Evolutionary conservation across 306 rosid genomes (phyloP), one percentile per base, ranked within the genome.

Genomic region (Quercus mongolica): DNA sequence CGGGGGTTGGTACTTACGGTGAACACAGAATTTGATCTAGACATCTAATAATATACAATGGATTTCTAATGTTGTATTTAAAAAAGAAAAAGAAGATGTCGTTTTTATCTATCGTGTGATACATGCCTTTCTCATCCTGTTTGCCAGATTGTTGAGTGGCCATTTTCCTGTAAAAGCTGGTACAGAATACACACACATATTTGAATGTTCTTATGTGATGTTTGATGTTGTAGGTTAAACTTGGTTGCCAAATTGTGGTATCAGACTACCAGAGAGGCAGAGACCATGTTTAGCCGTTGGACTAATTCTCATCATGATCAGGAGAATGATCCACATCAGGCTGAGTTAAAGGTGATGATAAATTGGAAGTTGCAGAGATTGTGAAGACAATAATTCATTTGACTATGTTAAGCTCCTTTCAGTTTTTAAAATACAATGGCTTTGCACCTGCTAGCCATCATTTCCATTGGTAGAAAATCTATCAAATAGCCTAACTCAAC

Each of bases 261-360:
- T 21, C 54, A 10, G 61, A 64, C 14, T 31, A 21, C 56, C 54
- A 3, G 46, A 41, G 46, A 41, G 46, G 46, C 46, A 41, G 74
- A 33, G 25, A 71, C 72, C 57, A 81, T 88, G 86, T 83, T 88
- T 81, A 83, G 87, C 35, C 25, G 28, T 38, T 61, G 89, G 79
- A 75, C 63, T 35, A 78, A 73, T 72, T 77, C 86, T 65, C 86
- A 81, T 63, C 69, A 59, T 31, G 81, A 75, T 35, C 86, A 79
- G 21, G 88, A 76, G 17, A 46, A 81, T n/a, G 91, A 81, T 81
- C 41, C 81, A 25, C 25, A 38, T 17, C 82, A 69, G 74, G 41
- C 75, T 9, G 81, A 81, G 0, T 76, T 17, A 26, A 88, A 81
- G 89, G 91, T 88, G 73, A 28, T 4, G 26, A 6, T 18, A 51